phyloP scores from a whole-genome alignment of 768 basidiomycete genomes.

The Boletellus emodensis region DNA sequence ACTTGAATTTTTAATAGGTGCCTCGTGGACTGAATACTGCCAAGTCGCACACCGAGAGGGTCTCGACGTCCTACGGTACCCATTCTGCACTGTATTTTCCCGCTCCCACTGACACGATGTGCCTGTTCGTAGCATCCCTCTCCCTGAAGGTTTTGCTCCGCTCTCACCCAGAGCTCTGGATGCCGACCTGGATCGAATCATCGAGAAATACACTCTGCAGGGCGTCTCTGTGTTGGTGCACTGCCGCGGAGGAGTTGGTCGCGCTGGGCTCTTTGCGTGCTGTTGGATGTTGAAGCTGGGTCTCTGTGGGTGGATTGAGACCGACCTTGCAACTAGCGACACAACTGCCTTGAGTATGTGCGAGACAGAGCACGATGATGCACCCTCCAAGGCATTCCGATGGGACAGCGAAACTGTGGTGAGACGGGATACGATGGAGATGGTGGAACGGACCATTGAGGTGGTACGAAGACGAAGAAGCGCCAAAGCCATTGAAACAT shows the following conservation, averaged over 20 bases:
- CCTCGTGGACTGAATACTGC: slow-evolving; percentile 77
- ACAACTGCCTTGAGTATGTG: slow-evolving; percentile 4
- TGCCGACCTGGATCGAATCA: slow-evolving; percentile 57
- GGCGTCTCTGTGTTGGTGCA: slow-evolving; percentile 78
- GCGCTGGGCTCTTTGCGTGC: slow-evolving; percentile 88
- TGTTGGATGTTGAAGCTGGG: slow-evolving; percentile 93
- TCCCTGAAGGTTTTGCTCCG: slow-evolving; percentile 87
- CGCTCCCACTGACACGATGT: background rate
- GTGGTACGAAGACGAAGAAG: slow-evolving; percentile 75
- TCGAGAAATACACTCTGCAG: slow-evolving; percentile 66
- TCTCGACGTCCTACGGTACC: slow-evolving; percentile 76
- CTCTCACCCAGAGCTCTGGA: slow-evolving; percentile 56
- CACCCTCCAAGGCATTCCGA: background rate
- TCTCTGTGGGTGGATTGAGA: slow-evolving; percentile 67
- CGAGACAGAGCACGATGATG: slow-evolving; percentile 5
- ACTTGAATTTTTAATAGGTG: slow-evolving; percentile 72
- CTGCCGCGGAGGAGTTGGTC: slow-evolving; percentile 91
- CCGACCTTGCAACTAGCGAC: slow-evolving; percentile 7
- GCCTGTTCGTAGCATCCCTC: slow-evolving; percentile 59
- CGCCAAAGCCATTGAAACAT: slow-evolving; percentile 88
- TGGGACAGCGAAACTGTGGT: slow-evolving; percentile 27
- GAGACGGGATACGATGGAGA: slow-evolving; percentile 49
- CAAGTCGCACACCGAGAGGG: slow-evolving; percentile 56
- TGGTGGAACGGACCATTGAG: slow-evolving; percentile 70
- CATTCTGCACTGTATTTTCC: background rate